Base-by-base conservation (phyloP, 2,329 filamentous ascomycete genomes). In the Claviceps purpurea region DNA sequence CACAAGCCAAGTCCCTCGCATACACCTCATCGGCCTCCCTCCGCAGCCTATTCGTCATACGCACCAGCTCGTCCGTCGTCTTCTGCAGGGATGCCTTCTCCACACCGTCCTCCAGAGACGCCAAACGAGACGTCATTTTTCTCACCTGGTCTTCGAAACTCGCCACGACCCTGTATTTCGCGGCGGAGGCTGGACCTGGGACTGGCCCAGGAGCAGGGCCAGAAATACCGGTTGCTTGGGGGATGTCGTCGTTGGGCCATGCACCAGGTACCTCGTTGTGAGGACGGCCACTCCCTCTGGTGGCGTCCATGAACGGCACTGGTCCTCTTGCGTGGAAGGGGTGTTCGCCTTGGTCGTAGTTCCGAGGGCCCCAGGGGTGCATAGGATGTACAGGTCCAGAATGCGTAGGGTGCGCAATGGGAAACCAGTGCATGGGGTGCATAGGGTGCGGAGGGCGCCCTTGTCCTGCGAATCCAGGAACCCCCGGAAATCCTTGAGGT, bases 11-110 rank as follows among this genome's bases (percentile, higher is more conserved):
- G 55, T 72, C 69, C 54, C 66, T 64, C 34, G 72, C 74, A 54
- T 72, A 72, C 55, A 71, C 67, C 58, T 70, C 74, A 50, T 78
- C 73, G 2, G 70, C 73, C 59, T 74, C 68, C 5, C 73, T 54
- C 54, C 66, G 61, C 51, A 76, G 52, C 52, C 56, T 52, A 50
- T 71, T 66, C 26, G 75, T 57, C 47, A 65, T 63, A 13, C 57
- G 55, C 43, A 66, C 66, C 51, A 78, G 57, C 37, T 60, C 62
- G 52, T 70, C 65, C 42, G 74, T 61, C 56, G 70, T 67, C 53
- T 57, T 62, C 50, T 68, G 66, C 39, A 61, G 41, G 6, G 58
- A 62, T 6, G 50, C 48, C 44, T 56, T 58, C 38, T 60, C 57
- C 11, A 50, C 54, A 14, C 57, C 52, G 13, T 59, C 58, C 7